A percentile compares a stretch with the other conserved stretches of the same genome.
Conservation (phyloP, 2,329 filamentous ascomycete genomes). For the Cladosporium sphaerospermum region DNA sequence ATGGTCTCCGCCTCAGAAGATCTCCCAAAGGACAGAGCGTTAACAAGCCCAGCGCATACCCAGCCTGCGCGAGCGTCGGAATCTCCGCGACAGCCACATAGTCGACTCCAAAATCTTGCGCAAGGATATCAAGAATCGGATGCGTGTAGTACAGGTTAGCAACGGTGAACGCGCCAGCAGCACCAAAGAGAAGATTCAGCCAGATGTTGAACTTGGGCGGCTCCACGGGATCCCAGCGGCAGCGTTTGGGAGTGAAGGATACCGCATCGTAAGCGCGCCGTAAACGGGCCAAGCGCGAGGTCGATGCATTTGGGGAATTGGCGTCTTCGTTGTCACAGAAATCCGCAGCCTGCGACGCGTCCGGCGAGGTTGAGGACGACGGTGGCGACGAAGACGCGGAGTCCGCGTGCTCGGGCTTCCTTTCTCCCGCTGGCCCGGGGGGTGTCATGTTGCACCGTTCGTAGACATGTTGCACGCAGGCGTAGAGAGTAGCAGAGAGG, state of each 20-base stretch:
- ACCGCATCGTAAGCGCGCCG: background rate
- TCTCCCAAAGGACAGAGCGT: constrained; percentile 74
- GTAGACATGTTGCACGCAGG: too few species aligned
- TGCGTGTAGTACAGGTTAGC: constrained; percentile 79
- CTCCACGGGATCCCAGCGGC: constrained; percentile 60
- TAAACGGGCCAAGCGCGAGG: background rate
- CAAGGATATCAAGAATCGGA: constrained; percentile 70
- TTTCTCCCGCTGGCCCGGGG: too few species aligned
- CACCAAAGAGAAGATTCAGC: constrained; percentile 65
- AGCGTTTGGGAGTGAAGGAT: constrained; percentile 57
- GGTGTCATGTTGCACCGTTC: too few species aligned
- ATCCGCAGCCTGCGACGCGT: too few species aligned
- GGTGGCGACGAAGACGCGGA: too few species aligned
- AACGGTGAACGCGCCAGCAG: constrained; percentile 63
- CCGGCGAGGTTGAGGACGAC: too few species aligned
- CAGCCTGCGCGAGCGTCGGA: constrained; percentile 71
- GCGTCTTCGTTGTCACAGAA: background rate
- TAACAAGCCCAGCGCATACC: constrained; percentile 67
- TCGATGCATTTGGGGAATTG: background rate
- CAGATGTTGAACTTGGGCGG: constrained; percentile 63
- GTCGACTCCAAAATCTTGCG: constrained; percentile 61
- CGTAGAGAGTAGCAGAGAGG: too few species aligned
- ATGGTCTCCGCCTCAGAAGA: constrained; percentile 58
- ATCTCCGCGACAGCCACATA: constrained; percentile 63
- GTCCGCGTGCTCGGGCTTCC: too few species aligned